Evolutionary conservation across 371 early-diverging fungal species (phyloP).

Genomic region (Fennellomyces sp.): DNA sequence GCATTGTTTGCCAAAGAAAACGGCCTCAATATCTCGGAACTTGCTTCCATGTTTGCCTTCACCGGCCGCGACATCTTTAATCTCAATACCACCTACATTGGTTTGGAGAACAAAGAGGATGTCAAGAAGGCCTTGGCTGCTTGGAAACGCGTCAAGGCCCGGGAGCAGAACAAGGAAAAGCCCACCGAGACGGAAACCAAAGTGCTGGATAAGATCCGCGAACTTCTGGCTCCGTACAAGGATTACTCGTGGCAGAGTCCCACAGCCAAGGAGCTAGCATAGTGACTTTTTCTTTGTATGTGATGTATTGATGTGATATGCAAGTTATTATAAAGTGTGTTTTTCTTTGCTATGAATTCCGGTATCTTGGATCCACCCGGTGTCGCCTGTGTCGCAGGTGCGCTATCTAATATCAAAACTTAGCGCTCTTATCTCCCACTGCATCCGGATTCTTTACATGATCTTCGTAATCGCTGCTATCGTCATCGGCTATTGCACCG

Average conservation of each 20-base stretch:
- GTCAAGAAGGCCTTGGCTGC: conserved; percentile 60
- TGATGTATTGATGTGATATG: no score
- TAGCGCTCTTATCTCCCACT: no score
- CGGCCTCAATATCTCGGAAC: conserved; percentile 53
- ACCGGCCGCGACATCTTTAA: conserved; percentile 40
- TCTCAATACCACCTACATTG: conserved; percentile 67
- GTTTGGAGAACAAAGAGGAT: conserved; percentile 65
- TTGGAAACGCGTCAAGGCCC: conserved; percentile 42
- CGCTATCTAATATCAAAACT: no score
- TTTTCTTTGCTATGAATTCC: no score
- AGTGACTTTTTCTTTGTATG: not conserved
- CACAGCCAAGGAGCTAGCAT: conserved; percentile 34
- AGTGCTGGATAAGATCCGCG: conserved; percentile 23
- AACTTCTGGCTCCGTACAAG: conserved; percentile 35
- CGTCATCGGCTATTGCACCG: no score
- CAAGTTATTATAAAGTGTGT: no score
- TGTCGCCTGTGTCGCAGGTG: no score
- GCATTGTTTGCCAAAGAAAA: conserved; percentile 34
- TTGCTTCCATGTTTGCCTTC: conserved; percentile 73
- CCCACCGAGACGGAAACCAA: conserved; percentile 24
- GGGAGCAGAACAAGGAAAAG: conserved; percentile 25
- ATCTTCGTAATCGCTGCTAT: no score
- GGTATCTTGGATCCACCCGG: no score
- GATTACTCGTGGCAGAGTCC: conserved; percentile 53
- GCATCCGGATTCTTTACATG: no score